These are phyloP conservation scores for Lantana camara DNA, from an alignment of 257 asterid species.

Conservation along the genomic window DNA sequence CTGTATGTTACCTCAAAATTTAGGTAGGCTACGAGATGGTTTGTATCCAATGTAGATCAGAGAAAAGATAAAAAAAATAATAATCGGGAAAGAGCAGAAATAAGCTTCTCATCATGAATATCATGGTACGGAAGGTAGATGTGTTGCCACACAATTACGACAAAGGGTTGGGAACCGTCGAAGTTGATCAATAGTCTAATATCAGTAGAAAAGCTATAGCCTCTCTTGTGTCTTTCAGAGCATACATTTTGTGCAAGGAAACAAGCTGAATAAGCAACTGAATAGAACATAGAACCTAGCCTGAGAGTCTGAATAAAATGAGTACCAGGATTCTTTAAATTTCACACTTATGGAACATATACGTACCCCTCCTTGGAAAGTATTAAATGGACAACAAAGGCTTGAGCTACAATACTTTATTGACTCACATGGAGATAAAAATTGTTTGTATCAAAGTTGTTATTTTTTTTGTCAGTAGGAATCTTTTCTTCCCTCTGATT, in stretches of 20 bases:
- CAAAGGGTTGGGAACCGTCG: background rate
- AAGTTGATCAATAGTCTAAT: background rate
- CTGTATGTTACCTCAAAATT: background rate
- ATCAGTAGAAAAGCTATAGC: background rate
- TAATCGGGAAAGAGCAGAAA: no score
- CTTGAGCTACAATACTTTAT: background rate
- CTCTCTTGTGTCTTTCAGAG: background rate
- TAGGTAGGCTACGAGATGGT: background rate
- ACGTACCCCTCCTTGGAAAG: background rate
- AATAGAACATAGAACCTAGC: background rate
- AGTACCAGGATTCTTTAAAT: background rate
- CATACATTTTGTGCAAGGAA: background rate
- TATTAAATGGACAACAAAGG: slow-evolving; percentile 6
- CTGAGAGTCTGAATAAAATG: background rate
- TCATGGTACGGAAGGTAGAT: background rate
- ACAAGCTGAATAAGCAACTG: background rate
- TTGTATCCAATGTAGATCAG: background rate
- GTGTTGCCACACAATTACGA: background rate
- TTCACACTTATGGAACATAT: background rate
- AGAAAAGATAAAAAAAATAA: background rate
- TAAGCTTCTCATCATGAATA: background rate
- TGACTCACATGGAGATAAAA: background rate
- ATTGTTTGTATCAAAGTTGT: background rate
- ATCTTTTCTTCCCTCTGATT: background rate
- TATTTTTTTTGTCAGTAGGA: slow-evolving; percentile 13